These are phyloP conservation scores for Heliamphora exappendiculata DNA, from an alignment of 148 eudicot genomes.

Conservation along the genomic window DNA sequence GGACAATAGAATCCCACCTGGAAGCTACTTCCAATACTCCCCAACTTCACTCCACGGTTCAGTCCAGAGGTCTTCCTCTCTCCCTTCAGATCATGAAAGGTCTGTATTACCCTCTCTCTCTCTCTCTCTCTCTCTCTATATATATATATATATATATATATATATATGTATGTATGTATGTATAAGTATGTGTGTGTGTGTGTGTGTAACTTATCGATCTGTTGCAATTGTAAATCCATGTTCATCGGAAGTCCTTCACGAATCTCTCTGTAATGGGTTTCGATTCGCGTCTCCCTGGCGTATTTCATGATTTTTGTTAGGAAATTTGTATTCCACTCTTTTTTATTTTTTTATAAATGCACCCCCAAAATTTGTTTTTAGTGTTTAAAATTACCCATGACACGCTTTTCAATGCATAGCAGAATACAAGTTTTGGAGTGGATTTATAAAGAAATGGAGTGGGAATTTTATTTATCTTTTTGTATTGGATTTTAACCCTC, in stretches of 20 bases:
- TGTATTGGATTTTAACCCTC: background rate
- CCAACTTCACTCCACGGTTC: constrained; percentile 35
- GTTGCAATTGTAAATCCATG: background rate
- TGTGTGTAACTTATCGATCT: too few relatives aligned
- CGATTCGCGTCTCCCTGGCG: background rate
- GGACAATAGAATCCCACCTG: constrained; percentile 42
- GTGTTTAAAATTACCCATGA: too few relatives aligned
- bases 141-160: background rate
- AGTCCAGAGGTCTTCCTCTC: constrained; percentile 36
- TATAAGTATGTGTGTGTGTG: background rate
- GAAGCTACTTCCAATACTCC: constrained; percentile 47
- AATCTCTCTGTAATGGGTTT: background rate
- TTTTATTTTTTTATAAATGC: too few relatives aligned
- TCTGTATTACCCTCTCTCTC: background rate
- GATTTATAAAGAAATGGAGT: too few relatives aligned
- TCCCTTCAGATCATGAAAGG: constrained; percentile 43
- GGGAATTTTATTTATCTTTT: too few relatives aligned
- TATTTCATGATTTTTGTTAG: background rate
- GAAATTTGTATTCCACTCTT: too few relatives aligned
- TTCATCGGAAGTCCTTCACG: background rate
- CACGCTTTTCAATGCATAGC: too few relatives aligned
- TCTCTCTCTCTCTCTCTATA: too few relatives aligned
- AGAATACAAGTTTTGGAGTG: too few relatives aligned
- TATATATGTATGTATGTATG: background rate
- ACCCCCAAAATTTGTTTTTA: too few relatives aligned